A percentile compares a stretch with the other conserved stretches of the same genome.
Evolutionary conservation across 352 stramenopile genomes (phyloP).

Genomic region (Aphanomyces cochlioides): DNA sequence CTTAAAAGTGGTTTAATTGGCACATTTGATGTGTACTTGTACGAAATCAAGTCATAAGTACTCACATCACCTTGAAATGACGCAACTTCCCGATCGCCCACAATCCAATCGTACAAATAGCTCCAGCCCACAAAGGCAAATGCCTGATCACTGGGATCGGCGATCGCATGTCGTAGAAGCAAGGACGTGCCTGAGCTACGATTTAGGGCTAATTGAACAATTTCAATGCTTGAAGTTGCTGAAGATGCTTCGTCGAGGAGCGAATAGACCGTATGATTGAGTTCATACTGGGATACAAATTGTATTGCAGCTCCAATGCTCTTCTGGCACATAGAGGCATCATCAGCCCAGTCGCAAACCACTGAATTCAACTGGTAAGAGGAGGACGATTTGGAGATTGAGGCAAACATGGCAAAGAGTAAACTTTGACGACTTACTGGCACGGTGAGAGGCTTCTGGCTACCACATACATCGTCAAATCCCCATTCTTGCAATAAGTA

Average conservation of each 20-base stretch:
- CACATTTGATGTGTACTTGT: not conserved
- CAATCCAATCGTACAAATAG: not conserved
- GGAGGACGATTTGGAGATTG: too few relatives aligned
- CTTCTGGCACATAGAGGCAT: too few relatives aligned
- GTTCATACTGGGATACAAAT: too few relatives aligned
- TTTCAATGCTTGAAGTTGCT: too few relatives aligned
- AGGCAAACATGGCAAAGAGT: not conserved
- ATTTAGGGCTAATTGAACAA: not conserved
- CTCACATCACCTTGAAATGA: not conserved
- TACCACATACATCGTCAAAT: not conserved
- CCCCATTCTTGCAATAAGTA: not conserved
- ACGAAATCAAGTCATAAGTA: conserved; percentile 1
- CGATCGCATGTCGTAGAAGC: not conserved
- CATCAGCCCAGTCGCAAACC: too few relatives aligned
- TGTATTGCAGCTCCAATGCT: too few relatives aligned
- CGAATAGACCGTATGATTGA: too few relatives aligned
- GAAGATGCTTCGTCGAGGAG: too few relatives aligned
- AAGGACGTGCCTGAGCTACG: not conserved
- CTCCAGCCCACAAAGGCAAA: not conserved
- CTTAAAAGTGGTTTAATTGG: not conserved
- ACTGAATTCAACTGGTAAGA: too few relatives aligned
- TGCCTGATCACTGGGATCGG: not conserved
- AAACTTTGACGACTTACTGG: not conserved
- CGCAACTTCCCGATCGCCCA: not conserved
- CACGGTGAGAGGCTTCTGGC: not conserved